Percentiles rank a stretch among this genome's conserved stretches.
phyloP scores from a whole-genome alignment of 73 alveolate species.

The Paramecium tetraurelia region DNA sequence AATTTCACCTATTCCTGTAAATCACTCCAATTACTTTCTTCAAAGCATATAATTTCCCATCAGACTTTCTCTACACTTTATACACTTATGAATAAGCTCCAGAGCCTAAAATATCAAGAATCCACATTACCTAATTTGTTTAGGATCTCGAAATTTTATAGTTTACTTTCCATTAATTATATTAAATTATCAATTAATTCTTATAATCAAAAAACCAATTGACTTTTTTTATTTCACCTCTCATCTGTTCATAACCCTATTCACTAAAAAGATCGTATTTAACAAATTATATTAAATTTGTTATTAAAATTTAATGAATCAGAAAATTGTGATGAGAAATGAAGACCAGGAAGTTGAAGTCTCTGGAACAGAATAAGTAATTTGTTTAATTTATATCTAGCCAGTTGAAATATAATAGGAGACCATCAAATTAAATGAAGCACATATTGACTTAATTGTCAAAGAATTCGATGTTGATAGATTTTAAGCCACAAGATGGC shows the following conservation, averaged over 20 bases:
- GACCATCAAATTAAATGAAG: neutral
- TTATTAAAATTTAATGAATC: neutral
- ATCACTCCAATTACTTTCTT: neutral
- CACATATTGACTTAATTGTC: neutral
- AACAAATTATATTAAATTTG: neutral
- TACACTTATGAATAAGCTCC: conserved; percentile 65
- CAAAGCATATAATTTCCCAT: conserved; percentile 60
- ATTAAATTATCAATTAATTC: neutral
- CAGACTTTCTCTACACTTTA: conserved; percentile 59
- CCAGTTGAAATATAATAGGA: conserved; percentile 18
- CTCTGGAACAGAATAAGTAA: neutral
- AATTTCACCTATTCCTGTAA: conserved; percentile 6
- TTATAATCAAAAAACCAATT: neutral
- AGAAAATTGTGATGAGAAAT: conserved; percentile 1
- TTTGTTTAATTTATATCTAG: neutral
- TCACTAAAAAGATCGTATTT: neutral
- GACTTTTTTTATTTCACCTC: neutral
- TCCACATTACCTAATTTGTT: neutral
- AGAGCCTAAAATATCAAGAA: conserved; percentile 8
- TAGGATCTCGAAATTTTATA: conserved; percentile 6
- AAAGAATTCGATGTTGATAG: conserved; percentile 27
- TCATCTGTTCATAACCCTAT: neutral
- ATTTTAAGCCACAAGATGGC: conserved; percentile 6
- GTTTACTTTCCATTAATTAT: conserved; percentile 16
- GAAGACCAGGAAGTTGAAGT: neutral